These are phyloP conservation scores for Asterella californica DNA, from an alignment of 225 moss, liverwort and hornwort genomes.

Conservation along the genomic window DNA sequence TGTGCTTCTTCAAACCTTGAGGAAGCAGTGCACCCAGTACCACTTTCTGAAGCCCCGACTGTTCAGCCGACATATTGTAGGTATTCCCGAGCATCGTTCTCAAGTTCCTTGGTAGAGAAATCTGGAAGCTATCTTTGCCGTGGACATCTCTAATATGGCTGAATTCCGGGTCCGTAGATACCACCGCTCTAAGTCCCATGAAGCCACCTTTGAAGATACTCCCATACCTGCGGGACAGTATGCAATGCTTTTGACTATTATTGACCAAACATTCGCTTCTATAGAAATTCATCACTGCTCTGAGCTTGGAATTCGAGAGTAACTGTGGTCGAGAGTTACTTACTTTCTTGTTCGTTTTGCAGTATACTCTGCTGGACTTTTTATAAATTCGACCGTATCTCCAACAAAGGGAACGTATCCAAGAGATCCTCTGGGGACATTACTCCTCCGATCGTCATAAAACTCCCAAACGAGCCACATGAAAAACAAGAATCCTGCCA, in stretches of 20 bases:
- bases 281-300: background rate
- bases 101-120: background rate
- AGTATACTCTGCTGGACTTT: background rate
- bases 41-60: conserved; percentile 4
- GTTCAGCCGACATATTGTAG: conserved; percentile 16
- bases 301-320: background rate
- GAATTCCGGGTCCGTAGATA: conserved; percentile 14
- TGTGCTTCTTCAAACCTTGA: background rate
- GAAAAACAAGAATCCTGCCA: conserved; percentile 9
- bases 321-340: background rate
- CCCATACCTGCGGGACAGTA: conserved; percentile 6
- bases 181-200: conserved; percentile 6
- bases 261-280: background rate
- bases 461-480: conserved; percentile 16
- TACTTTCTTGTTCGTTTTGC: background rate
- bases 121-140: background rate
- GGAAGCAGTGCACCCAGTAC: background rate
- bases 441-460: conserved; percentile 7
- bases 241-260: background rate
- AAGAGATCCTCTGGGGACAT: conserved; percentile 14
- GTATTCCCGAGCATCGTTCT: conserved; percentile 5
- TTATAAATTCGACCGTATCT: background rate
- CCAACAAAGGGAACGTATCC: conserved; percentile 8
- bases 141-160: conserved; percentile 2
- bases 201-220: conserved; percentile 12